Percentiles rank a stretch among this genome's conserved stretches.
These are phyloP conservation scores for Hypoxylon crocopeplum DNA, from an alignment of 495 filamentous ascomycete genomes.

Conservation along the genomic window DNA sequence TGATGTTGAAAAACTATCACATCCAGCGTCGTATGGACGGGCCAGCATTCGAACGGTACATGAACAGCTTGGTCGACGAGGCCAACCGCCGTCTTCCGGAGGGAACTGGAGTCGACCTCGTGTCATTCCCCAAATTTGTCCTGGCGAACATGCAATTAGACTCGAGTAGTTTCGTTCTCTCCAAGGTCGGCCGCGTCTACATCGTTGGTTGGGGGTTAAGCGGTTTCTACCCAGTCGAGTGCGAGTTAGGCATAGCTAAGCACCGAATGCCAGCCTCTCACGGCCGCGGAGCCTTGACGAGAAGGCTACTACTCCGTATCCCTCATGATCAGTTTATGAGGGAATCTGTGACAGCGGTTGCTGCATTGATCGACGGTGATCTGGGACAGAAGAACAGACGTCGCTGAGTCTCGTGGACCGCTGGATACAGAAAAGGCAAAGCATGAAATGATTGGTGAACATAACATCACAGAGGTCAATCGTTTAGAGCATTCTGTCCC, in stretches of 20 bases:
- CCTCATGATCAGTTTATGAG: neutral
- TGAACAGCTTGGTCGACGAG: too few species aligned
- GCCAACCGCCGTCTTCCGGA: too few species aligned
- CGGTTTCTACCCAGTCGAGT: conserved; percentile 5
- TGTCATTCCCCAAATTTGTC: neutral
- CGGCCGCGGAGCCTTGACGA: neutral
- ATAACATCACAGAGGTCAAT: too few species aligned
- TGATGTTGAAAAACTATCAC: too few species aligned
- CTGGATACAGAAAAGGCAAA: too few species aligned
- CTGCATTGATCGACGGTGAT: neutral
- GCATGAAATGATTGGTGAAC: too few species aligned
- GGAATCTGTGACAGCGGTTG: neutral
- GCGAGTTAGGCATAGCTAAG: conserved; percentile 9
- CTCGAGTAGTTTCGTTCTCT: conserved; percentile 8
- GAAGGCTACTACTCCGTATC: neutral
- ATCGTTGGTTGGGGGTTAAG: conserved; percentile 16
- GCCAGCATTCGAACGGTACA: too few species aligned
- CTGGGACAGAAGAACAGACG: neutral
- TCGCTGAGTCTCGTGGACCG: too few species aligned
- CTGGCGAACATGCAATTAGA: conserved; percentile 21
- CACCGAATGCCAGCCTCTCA: neutral
- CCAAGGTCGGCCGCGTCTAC: neutral
- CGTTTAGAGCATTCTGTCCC: too few species aligned
- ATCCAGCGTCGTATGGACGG: too few species aligned
- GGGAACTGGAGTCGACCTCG: too few species aligned